A percentile compares a stretch with the other conserved stretches of the same genome.
phyloP scores from a whole-genome alignment of 164 flowering plant genomes.

The Cinnamomum micranthum region DNA sequence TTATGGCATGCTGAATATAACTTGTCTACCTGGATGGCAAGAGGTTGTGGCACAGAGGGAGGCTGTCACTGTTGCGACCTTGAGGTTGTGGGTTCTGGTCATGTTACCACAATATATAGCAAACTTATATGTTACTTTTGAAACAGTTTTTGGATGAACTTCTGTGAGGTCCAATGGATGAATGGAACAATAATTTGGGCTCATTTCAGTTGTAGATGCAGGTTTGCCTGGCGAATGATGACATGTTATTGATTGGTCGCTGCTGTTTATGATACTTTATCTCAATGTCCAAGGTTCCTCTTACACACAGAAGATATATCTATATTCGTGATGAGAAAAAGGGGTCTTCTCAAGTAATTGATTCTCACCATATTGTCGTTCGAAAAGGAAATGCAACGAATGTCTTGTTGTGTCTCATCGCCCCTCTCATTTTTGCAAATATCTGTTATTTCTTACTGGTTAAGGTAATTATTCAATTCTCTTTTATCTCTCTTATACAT shows the following conservation, averaged over 20 bases:
- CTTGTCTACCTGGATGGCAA: too few relatives aligned
- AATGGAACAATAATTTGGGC: background rate
- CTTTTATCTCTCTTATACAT: background rate
- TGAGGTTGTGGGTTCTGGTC: too few relatives aligned
- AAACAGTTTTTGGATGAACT: background rate
- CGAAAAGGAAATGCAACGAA: slow-evolving; percentile 23
- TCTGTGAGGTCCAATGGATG: background rate
- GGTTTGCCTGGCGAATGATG: slow-evolving; percentile 1
- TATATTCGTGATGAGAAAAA: slow-evolving; percentile 32
- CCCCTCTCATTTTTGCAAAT: slow-evolving; percentile 26
- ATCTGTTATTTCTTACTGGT: slow-evolving; percentile 15
- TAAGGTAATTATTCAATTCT: slow-evolving; percentile 28
- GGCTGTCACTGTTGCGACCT: too few relatives aligned
- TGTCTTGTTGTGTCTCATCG: slow-evolving; percentile 17
- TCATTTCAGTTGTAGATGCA: slow-evolving; percentile 10
- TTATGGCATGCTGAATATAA: background rate
- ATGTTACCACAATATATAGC: too few relatives aligned
- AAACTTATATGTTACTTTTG: background rate
- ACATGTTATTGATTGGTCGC: slow-evolving; percentile 2
- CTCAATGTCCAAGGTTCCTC: slow-evolving; percentile 16
- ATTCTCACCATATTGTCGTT: slow-evolving; percentile 45
- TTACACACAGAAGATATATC: slow-evolving; percentile 25
- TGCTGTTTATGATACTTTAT: slow-evolving; percentile 3
- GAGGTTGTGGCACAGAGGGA: too few relatives aligned
- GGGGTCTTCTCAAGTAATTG: slow-evolving; percentile 35